These are phyloP conservation scores for Pisolithus tinctorius DNA, from an alignment of 768 basidiomycete genomes.

Conservation along the genomic window DNA sequence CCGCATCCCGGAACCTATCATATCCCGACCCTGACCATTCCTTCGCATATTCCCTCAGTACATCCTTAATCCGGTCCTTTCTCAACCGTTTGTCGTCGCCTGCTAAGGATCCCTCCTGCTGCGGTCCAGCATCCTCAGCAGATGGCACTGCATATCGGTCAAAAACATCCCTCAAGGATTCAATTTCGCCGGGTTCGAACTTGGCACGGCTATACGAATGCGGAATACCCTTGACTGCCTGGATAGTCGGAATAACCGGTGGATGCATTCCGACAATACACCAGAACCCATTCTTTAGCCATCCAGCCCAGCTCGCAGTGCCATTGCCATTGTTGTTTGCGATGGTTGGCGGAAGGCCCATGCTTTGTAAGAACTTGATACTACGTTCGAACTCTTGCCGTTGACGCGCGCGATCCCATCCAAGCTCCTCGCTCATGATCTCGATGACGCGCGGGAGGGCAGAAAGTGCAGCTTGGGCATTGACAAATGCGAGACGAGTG, in stretches of 20 bases:
- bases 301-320: conserved; percentile 15
- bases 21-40: conserved; percentile 40
- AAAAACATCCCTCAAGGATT: conserved; percentile 35
- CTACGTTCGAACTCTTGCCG: conserved; percentile 51
- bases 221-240: conserved; percentile 6
- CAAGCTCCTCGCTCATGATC: conserved; percentile 82
- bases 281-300: conserved; percentile 10
- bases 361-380: conserved; percentile 66
- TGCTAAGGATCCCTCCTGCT: neutral
- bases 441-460: conserved; percentile 84
- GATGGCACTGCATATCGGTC: conserved; percentile 1
- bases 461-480: conserved; percentile 77
- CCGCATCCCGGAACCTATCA: conserved; percentile 51
- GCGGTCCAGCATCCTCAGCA: conserved; percentile 9
- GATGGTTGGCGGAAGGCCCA: conserved; percentile 71
- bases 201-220: conserved; percentile 41
- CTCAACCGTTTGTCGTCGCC: conserved; percentile 25
- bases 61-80: conserved; percentile 34
- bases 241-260: neutral
- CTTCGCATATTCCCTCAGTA: conserved; percentile 38
- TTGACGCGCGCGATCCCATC: conserved; percentile 62
- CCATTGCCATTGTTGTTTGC: conserved; percentile 21
- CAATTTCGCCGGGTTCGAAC: conserved; percentile 48
- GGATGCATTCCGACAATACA: conserved; percentile 18
- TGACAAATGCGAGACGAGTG: conserved; percentile 91